Evolutionary conservation across 257 asterid species (phyloP), one percentile per base, ranked within the genome.

Genomic region (Capsicum baccatum): DNA sequence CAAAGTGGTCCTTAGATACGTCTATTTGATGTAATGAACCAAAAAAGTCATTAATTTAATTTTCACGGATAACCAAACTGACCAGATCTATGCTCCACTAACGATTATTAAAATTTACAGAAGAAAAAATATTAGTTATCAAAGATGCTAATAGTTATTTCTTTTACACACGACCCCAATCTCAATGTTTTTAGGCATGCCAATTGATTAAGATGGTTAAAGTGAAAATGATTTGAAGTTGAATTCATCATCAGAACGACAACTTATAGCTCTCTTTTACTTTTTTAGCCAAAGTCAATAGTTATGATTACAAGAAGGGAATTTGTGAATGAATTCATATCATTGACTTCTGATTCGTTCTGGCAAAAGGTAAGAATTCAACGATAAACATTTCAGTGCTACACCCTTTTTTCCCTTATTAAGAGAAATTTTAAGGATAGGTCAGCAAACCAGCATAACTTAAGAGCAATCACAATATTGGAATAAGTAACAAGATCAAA

Each of bases 401-500:
- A 62, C 35, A n/a, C 16, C 35, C 1, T 44, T 42, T 70, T 44
- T n/a, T 37, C 52, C 52, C 52, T 3, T 68, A 16, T 7, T 68
- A 15, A 68, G 76, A 3, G 5, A 52, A 76, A 12, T 50, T 21
- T 50, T 76, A 76, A 76, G 63, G 81, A 8, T 9, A 76, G 47
- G 13, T 21, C 16, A 19, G 62, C 21, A 50, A 74, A 74, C 17
- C 47, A 76, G 60, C 21, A 74, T 13, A 71, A n/a, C 33, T 2
- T 50, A 60, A 19, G 39, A 68, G 78, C 78, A 39, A 68, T 68
- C 54, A 68, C 6, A 52, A 39, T 68, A 68, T 4, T 16, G 14
- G 54, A 39, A 68, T 52, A 68, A 39, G 26, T 68, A 68, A 39
- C 54, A 68, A 39, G 78, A 68, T 68, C 81, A 76, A n/a, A 76